Evolutionary conservation across 179 eudicot genomes (phyloP).

Genomic region (Vitellaria paradoxa): DNA sequence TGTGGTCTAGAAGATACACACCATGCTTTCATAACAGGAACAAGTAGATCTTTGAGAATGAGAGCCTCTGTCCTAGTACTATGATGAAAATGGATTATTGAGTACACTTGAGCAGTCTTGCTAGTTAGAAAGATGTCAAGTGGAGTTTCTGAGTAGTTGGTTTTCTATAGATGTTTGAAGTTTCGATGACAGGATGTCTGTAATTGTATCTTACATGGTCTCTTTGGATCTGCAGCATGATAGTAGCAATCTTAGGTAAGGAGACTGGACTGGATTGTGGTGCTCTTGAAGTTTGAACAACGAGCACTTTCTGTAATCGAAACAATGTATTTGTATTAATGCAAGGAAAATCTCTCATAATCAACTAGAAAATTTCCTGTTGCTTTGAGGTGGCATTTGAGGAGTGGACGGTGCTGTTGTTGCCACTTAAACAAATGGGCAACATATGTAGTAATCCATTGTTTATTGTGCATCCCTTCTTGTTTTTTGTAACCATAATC

Average conservation of each 20-base stretch:
- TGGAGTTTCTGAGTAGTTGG: not conserved
- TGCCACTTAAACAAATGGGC: not conserved
- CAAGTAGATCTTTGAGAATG: not conserved
- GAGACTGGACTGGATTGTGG: no score
- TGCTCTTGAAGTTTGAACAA: no score
- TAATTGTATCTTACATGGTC: not conserved
- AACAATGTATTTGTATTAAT: no score
- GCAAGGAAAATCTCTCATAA: no score
- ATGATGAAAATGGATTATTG: not conserved
- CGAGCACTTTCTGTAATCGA: no score
- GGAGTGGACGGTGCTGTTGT: constrained; percentile 5
- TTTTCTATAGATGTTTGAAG: not conserved
- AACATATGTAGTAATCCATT: not conserved
- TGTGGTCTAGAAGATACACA: not conserved
- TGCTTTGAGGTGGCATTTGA: constrained; percentile 13
- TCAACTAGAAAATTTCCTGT: not conserved
- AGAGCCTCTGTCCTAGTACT: not conserved
- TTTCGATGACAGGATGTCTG: not conserved
- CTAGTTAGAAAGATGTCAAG: not conserved
- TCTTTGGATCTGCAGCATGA: not conserved
- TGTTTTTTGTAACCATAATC: not conserved
- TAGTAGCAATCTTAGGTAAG: not conserved
- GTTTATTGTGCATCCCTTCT: not conserved
- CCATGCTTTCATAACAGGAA: not conserved
- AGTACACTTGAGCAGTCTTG: not conserved